Evolutionary conservation across 2,329 filamentous ascomycete genomes (phyloP), one percentile per base, ranked within the genome.

Genomic region (Aspergillus tamarii): DNA sequence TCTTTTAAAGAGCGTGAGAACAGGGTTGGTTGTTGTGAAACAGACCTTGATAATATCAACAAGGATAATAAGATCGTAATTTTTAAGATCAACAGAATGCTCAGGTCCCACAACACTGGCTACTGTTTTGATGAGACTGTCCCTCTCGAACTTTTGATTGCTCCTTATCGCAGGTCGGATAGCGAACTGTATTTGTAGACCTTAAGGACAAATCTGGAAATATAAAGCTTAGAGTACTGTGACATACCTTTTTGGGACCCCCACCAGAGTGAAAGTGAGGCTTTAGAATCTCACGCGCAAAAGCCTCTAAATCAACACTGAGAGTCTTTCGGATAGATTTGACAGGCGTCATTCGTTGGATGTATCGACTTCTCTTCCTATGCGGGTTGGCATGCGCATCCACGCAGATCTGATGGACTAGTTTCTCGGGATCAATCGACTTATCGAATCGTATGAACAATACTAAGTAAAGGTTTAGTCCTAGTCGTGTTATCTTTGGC

Each of bases 41-140:
- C 83, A 69, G 75, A 88, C 87, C 78, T 88, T 83, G 72, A 88
- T 85, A 61, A 89, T 80, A 68, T 89, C 86, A 52, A 90, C 85
- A 43, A 89, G 74, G 65, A 90, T 87, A 55, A 88, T 77, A 46
- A 84, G 72, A 74, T 89, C 87, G 70, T 88, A 88, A 45, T 84
- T 82, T 61, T 83, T 87, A 41, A 90, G 78, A 73, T 89, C 84
- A 52, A 90, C 88, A 30, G 80, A 81, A 71, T 89, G 87, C 39
- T 81, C 81, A 23, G 80, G 78, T 5, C 87, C 86, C n/a, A 89
- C 86, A 34, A 81, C 77, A 64, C 81, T 78, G 34, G 88, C 88
- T 19, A 90, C 82, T 46, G 81, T 84, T 69, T 85, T 84, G 75
- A 89, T 89, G 48, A 89, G 76, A n/a, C 72, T 72, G 66, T 89